Evolutionary conservation across 148 eudicot species (phyloP).

Genomic region (Vaccinium vitisidaea): DNA sequence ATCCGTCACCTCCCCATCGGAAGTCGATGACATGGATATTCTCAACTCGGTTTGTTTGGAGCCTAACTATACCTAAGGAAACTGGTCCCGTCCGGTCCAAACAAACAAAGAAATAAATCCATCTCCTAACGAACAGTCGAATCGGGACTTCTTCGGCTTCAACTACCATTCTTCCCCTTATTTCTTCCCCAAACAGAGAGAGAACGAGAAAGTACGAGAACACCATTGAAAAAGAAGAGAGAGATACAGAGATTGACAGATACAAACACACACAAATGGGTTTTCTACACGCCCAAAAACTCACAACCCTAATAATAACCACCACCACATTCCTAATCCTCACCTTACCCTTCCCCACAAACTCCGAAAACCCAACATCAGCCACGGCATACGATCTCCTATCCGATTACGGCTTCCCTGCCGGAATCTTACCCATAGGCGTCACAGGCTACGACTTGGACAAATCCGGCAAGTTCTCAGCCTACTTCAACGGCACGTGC

Average conservation of each 20-base stretch:
- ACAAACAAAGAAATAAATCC: background rate
- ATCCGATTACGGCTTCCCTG: conserved; percentile 35
- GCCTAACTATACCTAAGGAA: too few relatives aligned
- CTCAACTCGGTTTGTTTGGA: too few relatives aligned
- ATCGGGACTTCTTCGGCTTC: background rate
- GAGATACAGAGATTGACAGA: background rate
- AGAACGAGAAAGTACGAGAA: background rate
- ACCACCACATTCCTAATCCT: background rate
- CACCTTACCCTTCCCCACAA: background rate
- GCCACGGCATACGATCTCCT: conserved; percentile 46
- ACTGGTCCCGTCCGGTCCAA: too few relatives aligned
- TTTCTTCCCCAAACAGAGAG: background rate
- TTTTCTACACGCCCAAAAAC: background rate
- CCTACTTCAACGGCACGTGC: conserved; percentile 30
- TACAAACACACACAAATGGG: background rate
- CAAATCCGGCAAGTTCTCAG: conserved; percentile 33
- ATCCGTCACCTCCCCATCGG: too few relatives aligned
- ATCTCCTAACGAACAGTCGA: background rate
- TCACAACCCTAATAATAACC: background rate
- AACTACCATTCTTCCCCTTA: background rate
- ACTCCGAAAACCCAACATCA: background rate
- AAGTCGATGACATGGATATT: too few relatives aligned
- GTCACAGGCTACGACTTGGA: conserved; percentile 45
- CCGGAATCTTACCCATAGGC: conserved; percentile 46
- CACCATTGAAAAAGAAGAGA: background rate